These are phyloP conservation scores for Vitellaria paradoxa DNA, from an alignment of 179 eudicot genomes.

Conservation along the genomic window DNA sequence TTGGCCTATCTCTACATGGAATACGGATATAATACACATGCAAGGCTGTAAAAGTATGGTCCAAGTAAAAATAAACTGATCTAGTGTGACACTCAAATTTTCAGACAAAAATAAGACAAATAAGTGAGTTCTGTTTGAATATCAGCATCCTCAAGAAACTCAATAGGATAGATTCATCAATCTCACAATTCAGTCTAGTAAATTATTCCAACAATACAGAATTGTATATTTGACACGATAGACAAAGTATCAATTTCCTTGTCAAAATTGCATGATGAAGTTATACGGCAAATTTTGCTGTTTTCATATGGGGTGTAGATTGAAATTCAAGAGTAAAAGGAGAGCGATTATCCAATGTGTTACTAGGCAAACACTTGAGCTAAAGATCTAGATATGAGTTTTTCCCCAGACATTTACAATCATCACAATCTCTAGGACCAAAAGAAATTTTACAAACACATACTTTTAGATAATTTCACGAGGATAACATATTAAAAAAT, in stretches of 20 bases:
- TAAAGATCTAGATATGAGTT: not conserved
- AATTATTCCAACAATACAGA: not conserved
- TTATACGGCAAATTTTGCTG: not conserved
- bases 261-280: conserved; percentile 3
- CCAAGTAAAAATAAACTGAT: not conserved
- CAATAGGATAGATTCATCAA: not conserved
- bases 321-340: conserved; percentile 5
- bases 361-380: not conserved
- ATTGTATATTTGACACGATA: not conserved
- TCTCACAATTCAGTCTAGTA: not conserved
- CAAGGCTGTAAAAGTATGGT: not conserved
- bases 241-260: not conserved
- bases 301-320: not conserved
- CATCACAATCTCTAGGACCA: not conserved
- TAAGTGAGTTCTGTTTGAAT: not conserved
- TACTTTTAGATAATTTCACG: not conserved
- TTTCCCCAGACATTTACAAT: not conserved
- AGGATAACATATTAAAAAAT: not conserved
- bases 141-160: not conserved
- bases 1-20: not conserved
- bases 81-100: not conserved
- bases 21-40: not conserved
- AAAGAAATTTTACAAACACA: not conserved
- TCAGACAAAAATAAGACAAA: not conserved
- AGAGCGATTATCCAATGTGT: not conserved